Evolutionary conservation across 2,329 filamentous ascomycete genomes (phyloP).

Genomic region (Botrytis sinoallii): DNA sequence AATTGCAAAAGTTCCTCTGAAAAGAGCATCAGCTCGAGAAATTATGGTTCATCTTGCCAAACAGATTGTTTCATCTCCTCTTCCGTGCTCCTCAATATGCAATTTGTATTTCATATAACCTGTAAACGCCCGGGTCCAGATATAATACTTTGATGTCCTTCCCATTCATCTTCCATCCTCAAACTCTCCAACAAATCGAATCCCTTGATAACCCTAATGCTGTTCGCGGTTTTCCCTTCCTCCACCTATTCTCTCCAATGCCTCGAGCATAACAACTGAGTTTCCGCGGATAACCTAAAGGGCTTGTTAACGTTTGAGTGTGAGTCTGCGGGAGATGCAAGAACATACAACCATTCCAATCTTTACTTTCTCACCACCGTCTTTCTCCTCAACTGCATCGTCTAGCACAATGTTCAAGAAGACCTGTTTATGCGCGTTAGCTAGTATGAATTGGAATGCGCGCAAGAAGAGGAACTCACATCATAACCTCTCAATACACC

Average conservation of each 20-base stretch:
- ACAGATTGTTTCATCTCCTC: conserved; percentile 6
- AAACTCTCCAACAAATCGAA: not conserved
- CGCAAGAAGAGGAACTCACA: conserved; percentile 49
- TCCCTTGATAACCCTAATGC: not conserved
- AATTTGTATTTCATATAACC: conserved; percentile 20
- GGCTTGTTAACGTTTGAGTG: not conserved
- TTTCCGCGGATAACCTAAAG: conserved; percentile 88
- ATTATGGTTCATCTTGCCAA: not conserved
- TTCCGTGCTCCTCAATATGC: conserved; percentile 11
- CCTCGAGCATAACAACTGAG: conserved; percentile 97
- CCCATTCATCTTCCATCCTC: not conserved
- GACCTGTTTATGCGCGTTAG: conserved; percentile 56
- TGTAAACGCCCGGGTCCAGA: conserved; percentile 17
- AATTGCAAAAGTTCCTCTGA: not conserved
- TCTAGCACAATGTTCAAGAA: conserved; percentile 98
- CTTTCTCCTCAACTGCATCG: conserved; percentile 92
- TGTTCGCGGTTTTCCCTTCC: conserved; percentile 45
- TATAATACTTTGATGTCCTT: conserved; percentile 15
- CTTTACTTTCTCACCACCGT: conserved; percentile 82
- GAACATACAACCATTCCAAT: conserved; percentile 85
- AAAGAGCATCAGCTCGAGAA: not conserved
- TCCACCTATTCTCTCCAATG: conserved; percentile 64
- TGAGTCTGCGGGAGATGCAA: not conserved
- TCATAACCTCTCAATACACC: conserved; percentile 94
- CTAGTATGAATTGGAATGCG: not conserved